These are phyloP conservation scores for Sergeia podlipaevii DNA, from an alignment of 208 protist species.

Conservation along the genomic window DNA sequence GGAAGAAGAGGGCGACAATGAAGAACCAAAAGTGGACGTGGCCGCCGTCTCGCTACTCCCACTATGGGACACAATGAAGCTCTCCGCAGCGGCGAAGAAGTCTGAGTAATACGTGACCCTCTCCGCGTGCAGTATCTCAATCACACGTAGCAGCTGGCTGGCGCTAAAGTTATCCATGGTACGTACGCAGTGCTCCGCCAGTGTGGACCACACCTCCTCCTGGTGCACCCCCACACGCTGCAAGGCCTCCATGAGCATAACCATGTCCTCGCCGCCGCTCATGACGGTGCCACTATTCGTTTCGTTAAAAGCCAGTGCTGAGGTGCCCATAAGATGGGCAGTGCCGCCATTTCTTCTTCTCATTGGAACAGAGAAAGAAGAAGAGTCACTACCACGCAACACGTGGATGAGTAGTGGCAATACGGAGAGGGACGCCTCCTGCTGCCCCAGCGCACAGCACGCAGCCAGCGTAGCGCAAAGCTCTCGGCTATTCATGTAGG, in stretches of 20 bases:
- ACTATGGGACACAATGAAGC: constrained; percentile 30
- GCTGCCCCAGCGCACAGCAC: constrained; percentile 57
- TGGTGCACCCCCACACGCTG: constrained; percentile 34
- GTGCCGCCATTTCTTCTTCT: constrained; percentile 1
- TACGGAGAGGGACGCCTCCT: constrained; percentile 38
- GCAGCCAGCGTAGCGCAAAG: constrained; percentile 62
- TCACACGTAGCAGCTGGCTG: constrained; percentile 50
- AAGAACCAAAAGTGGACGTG: too few species aligned
- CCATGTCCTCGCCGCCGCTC: constrained; percentile 10
- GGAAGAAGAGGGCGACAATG: too few species aligned
- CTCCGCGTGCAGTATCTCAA: constrained; percentile 48
- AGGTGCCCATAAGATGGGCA: constrained; percentile 3
- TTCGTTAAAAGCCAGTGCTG: neutral
- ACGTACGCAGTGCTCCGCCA: constrained; percentile 75
- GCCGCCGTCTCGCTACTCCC: neutral
- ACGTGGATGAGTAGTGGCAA: constrained; percentile 54
- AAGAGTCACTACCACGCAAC: constrained; percentile 9
- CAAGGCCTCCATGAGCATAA: constrained; percentile 55
- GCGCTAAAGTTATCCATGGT: constrained; percentile 55
- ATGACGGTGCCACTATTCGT: neutral
- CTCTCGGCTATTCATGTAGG: constrained; percentile 43
- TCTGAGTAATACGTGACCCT: constrained; percentile 58
- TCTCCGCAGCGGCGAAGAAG: constrained; percentile 71
- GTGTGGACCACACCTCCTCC: constrained; percentile 67
- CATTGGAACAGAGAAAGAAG: neutral